Conservation (phyloP, 148 eudicot genomes). For the Diospyros lotus region DNA sequence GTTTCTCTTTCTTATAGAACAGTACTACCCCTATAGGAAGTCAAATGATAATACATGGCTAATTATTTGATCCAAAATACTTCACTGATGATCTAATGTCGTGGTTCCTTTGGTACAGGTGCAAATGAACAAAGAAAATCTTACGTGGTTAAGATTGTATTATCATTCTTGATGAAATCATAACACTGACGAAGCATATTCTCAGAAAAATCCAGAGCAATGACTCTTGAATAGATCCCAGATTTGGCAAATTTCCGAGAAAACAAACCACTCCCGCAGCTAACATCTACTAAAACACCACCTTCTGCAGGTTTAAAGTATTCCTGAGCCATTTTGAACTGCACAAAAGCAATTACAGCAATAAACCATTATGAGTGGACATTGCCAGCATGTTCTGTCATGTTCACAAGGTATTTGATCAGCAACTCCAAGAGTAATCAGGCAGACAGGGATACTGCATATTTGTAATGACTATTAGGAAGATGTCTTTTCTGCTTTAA, state of each 20-base stretch:
- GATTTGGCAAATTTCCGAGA: constrained; percentile 84
- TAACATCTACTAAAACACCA: constrained; percentile 84
- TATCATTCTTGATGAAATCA: constrained; percentile 74
- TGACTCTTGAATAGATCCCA: constrained; percentile 65
- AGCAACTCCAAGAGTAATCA: neutral
- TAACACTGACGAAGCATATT: constrained; percentile 95
- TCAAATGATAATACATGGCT: neutral
- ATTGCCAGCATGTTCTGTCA: neutral
- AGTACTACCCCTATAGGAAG: neutral
- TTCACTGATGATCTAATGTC: neutral
- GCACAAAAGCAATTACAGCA: constrained; percentile 22
- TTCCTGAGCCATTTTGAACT: constrained; percentile 98
- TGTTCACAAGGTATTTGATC: neutral
- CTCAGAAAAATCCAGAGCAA: constrained; percentile 96
- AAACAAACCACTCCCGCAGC: constrained; percentile 97
- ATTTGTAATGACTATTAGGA: neutral
- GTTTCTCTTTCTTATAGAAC: neutral
- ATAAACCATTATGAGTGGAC: neutral
- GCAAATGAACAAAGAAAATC: constrained; percentile 10
- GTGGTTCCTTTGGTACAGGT: neutral
- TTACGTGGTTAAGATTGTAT: constrained; percentile 52
- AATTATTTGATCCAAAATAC: neutral
- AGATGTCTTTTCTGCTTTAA: neutral
- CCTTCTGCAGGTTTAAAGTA: constrained; percentile 83
- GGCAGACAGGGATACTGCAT: neutral